These are phyloP conservation scores for Penicillium lagena DNA, from an alignment of 495 filamentous ascomycete genomes.

Conservation along the genomic window DNA sequence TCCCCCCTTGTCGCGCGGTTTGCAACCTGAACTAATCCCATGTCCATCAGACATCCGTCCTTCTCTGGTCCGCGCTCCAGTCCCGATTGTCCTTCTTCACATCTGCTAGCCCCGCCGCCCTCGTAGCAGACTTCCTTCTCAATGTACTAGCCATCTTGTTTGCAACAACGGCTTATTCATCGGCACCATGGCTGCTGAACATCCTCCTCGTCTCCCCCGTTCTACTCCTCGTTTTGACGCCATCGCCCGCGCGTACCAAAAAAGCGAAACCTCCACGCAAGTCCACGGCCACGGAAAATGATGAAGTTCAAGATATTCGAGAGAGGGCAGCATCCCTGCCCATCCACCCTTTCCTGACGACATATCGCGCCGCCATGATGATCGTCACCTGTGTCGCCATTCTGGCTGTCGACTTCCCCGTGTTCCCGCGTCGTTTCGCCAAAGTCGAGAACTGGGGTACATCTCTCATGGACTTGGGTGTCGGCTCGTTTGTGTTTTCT, in stretches of 20 bases:
- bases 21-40: neutral
- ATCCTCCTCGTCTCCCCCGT: constrained; percentile 68
- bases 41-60: constrained; percentile 57
- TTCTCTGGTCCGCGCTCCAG: constrained; percentile 88
- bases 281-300: constrained; percentile 23
- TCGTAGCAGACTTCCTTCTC: constrained; percentile 76
- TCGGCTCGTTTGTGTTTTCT: constrained; percentile 96
- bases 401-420: constrained; percentile 89
- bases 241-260: constrained; percentile 31
- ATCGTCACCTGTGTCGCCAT: constrained; percentile 89
- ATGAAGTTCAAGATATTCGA: constrained; percentile 11
- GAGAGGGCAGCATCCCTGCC: constrained; percentile 50
- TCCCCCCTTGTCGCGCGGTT: constrained; percentile 1
- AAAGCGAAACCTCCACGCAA: constrained; percentile 54
- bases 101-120: constrained; percentile 59
- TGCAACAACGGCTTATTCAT: constrained; percentile 80
- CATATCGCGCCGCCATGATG: constrained; percentile 86
- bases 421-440: constrained; percentile 91
- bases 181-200: constrained; percentile 66
- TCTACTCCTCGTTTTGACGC: constrained; percentile 48
- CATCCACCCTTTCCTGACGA: constrained; percentile 83
- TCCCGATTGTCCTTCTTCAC: constrained; percentile 80
- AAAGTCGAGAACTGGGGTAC: constrained; percentile 99
- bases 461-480: constrained; percentile 95
- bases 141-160: constrained; percentile 78